Evolutionary conservation across 768 basidiomycete genomes (phyloP).

Genomic region (Infundibulicybe gibba): DNA sequence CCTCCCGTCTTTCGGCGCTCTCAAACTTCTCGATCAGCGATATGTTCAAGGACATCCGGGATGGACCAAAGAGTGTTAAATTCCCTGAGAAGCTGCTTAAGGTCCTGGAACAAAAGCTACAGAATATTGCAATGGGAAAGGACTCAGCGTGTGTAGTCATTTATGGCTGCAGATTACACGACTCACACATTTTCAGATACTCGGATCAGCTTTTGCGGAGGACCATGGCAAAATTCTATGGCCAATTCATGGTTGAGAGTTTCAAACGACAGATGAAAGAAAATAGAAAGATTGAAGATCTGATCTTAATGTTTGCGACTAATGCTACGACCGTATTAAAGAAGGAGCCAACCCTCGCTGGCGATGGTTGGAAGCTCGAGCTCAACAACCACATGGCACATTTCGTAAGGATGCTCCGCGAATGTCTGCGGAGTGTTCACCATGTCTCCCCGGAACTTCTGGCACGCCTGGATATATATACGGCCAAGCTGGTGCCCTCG

Average conservation of each 20-base stretch:
- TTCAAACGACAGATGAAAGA: conserved; percentile 93
- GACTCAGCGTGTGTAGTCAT: conserved; percentile 70
- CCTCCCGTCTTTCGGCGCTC: conserved; percentile 67
- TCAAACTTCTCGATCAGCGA: conserved; percentile 68
- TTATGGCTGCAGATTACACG: conserved; percentile 1
- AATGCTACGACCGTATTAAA: conserved; percentile 83
- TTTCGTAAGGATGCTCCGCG: conserved; percentile 84
- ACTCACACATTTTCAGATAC: conserved; percentile 49
- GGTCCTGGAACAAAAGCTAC: conserved; percentile 83
- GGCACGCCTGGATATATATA: conserved; percentile 79
- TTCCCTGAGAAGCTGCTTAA: conserved; percentile 95
- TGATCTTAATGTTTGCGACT: conserved; percentile 94
- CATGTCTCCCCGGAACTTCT: conserved; percentile 84
- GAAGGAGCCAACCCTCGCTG: conserved; percentile 82
- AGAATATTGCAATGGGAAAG: conserved; percentile 92
- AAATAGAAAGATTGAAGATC: conserved; percentile 94
- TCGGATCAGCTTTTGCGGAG: conserved; percentile 87
- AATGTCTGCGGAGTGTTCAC: conserved; percentile 67
- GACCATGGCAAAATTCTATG: conserved; percentile 91
- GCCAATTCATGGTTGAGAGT: conserved; percentile 78
- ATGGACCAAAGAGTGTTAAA: conserved; percentile 81
- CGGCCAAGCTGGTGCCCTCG: conserved; percentile 71
- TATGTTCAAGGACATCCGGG: conserved; percentile 74
- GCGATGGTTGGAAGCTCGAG: conserved; percentile 90
- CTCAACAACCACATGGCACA: conserved; percentile 88